Evolutionary conservation across 108 stramenopile genomes (phyloP), one percentile per base, ranked within the genome.

Genomic region (Aurantiochytrium sp.): DNA sequence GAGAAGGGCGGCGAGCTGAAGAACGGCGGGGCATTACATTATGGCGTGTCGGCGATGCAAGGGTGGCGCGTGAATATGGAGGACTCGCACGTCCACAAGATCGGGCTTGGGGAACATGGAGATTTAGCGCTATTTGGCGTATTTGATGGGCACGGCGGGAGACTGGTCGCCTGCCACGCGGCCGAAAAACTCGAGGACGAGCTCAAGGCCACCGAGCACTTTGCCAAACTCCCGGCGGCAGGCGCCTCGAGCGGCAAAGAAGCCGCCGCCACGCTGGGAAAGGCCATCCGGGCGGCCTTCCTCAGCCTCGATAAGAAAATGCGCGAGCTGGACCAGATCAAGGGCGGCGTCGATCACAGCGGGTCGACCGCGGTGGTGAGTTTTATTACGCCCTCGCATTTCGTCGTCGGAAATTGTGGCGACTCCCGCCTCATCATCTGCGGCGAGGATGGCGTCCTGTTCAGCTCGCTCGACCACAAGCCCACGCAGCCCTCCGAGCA

Each of bases 331-430:
- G 37, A 34, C 37, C 41, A 27, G 55, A 19, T 87, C 8, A 68
- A 19, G 88, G 88, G 24, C 54, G 89, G 37, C 89, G 91, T 41
- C 55, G 90, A 92, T 30, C 19, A 48, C 30, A 88, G 88, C 54
- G 98, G 98, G 6, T 96, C 96, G 17, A 97, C 98, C 8, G 97
- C 96, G 3, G 90, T 95, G 22, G 90, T 93, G 42, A 95, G 95
- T 4, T 50, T 98, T 68, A 53, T 97, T 4, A 96, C 97, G 15
- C 97, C 97, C 10, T 89, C 90, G 27, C 94, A 92, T 68, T 89
- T 98, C 37, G 89, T 98, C 50, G 97, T 96, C 87, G 97, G 97
- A 90, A 99, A 99, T 89, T 95, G 96, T 19, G 98, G 98, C 45
- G 98, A 99, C 90, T 96, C 96, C 39, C 93, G 98, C 42, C 90